Evolutionary conservation across 257 asterid species (phyloP), one percentile per base, ranked within the genome.

Genomic region (Ilex aquifolium): DNA sequence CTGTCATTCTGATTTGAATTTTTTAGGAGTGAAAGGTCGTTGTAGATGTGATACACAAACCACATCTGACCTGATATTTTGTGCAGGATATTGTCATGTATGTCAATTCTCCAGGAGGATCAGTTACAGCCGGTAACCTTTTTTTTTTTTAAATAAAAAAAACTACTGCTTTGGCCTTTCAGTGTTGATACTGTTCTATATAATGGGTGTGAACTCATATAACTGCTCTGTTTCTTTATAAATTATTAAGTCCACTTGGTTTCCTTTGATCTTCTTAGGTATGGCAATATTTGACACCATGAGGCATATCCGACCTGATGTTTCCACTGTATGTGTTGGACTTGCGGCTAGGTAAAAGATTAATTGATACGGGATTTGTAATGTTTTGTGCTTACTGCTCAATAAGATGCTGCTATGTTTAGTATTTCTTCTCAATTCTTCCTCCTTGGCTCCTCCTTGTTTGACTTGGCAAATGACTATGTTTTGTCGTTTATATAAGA

Each of bases 21-120:
- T 36, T 46, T 10, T 46, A 46, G n/a, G 10, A 14, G 6, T 5
- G n/a, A 11, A 4, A 14, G 27, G 27, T 14, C 2, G 1, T 46
- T 46, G n/a, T 46, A 2, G 4, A 29, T 14, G 30, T 10, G 10
- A 53, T 53, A 6, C 7, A 53, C 10, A 15, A 7, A 10, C 30
- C 57, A 15, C 57, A 15, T 6, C 11, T 14, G 0, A 64, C 15
- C 16, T 61, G 60, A 31, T 68, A 36, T 44, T 64, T 49, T 72
- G 39, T 64, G 46, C 93, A 86, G 98, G 98, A 91, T 71, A 88
- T 91, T 65, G 91, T 91, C 69, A 91, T 91, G 98, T 91, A 91
- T 65, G 91, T 91, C 64, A 91, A 91, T 76, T 91, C 98, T 55
- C 98, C 98, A 13, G 98, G 96, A 75, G 98, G 98, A 71, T 91